Percentiles rank a stretch among this genome's conserved stretches.
Evolutionary conservation across 1,284 basidiomycete species (phyloP).

Genomic region (Leccinum ponderosum): DNA sequence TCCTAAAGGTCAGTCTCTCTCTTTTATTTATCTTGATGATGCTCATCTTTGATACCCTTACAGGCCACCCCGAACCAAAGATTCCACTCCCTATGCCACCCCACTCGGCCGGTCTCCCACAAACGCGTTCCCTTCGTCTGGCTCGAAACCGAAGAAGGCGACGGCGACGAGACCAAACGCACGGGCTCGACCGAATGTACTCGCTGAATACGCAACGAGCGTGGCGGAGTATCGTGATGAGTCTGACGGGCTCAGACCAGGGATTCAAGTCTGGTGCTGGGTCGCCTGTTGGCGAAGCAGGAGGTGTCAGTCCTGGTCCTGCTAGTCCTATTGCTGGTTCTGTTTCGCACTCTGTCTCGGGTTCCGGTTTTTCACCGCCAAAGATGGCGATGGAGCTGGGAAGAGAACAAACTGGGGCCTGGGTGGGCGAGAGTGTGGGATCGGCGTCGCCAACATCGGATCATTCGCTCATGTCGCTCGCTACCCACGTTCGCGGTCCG

Average conservation of each 20-base stretch:
- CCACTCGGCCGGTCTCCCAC: constrained; percentile 23
- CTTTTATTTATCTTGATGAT: not conserved
- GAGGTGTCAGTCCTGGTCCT: not conserved
- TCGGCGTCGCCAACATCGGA: constrained; percentile 7
- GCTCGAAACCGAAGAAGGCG: constrained; percentile 19
- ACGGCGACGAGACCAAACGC: too few relatives aligned
- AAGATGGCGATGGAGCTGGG: not conserved
- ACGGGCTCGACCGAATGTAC: too few relatives aligned
- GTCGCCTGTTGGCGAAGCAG: too few relatives aligned
- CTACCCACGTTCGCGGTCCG: constrained; percentile 3
- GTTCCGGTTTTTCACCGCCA: too few relatives aligned
- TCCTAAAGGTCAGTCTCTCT: constrained; percentile 20
- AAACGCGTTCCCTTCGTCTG: constrained; percentile 27
- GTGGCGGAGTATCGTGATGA: constrained; percentile 30
- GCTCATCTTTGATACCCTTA: not conserved
- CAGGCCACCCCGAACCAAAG: constrained; percentile 14
- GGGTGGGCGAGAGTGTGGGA: not conserved
- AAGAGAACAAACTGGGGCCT: not conserved
- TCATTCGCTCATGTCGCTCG: constrained; percentile 20
- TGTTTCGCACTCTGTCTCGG: not conserved
- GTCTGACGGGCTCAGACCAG: constrained; percentile 16
- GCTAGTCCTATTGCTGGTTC: too few relatives aligned
- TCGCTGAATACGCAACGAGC: not conserved
- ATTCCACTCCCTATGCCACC: constrained; percentile 23
- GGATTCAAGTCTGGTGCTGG: not conserved